Conservation (phyloP, 2,329 filamentous ascomycete species). For the Alternaria sp. region DNA sequence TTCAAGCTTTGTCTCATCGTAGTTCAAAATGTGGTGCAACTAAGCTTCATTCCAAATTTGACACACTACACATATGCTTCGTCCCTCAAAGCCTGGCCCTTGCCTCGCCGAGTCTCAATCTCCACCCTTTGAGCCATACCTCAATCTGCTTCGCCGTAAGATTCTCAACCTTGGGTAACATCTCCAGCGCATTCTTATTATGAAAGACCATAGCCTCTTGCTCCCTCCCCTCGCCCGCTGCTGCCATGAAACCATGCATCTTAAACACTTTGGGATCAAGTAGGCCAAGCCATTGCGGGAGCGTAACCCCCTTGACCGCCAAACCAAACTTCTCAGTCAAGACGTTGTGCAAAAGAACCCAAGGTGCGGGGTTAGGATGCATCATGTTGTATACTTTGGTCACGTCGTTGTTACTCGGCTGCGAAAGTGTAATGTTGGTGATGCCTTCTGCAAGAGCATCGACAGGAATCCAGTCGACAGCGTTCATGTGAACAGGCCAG, state of each 20-base stretch:
- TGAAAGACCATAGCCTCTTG: neutral
- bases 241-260: neutral
- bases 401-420: neutral
- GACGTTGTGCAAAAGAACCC: neutral
- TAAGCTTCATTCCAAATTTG: neutral
- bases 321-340: neutral
- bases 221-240: neutral
- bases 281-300: slow-evolving; percentile 2
- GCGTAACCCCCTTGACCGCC: neutral
- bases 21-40: neutral
- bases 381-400: slow-evolving; percentile 6
- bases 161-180: neutral
- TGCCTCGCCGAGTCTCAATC: neutral
- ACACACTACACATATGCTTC: neutral
- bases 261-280: slow-evolving; percentile 1
- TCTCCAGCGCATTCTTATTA: neutral
- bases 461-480: slow-evolving; percentile 5
- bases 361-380: slow-evolving; percentile 4
- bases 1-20: neutral
- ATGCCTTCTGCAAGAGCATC: neutral
- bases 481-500: slow-evolving; percentile 5
- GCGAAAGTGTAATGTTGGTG: neutral
- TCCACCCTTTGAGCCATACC: slow-evolving; percentile 1
- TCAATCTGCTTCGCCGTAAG: neutral
- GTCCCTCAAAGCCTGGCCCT: neutral